These are phyloP conservation scores for Vanilla planifolia DNA, from an alignment of 106 monocot species.

Conservation along the genomic window DNA sequence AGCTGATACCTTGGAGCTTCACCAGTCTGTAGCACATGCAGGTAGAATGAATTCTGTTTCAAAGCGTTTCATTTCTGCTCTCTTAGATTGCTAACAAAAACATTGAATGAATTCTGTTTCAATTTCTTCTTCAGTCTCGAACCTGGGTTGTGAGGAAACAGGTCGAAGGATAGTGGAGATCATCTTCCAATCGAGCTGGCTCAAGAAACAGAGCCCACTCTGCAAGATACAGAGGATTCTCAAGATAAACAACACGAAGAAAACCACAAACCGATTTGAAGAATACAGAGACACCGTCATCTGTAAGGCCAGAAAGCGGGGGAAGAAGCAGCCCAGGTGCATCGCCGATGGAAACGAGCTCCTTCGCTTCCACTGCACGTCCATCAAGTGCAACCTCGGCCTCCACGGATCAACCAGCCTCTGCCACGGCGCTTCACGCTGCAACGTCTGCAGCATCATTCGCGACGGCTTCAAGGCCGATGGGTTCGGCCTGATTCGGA, in stretches of 20 bases:
- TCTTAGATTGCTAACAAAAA: neutral
- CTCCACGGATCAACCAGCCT: constrained; percentile 37
- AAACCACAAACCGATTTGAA: constrained; percentile 54
- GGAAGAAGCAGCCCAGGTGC: constrained; percentile 70
- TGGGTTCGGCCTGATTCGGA: constrained; percentile 24
- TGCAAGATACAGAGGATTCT: constrained; percentile 69
- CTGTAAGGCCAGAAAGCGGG: constrained; percentile 33
- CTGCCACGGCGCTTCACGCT: constrained; percentile 29
- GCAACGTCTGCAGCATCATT: constrained; percentile 55
- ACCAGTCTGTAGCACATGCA: constrained; percentile 62
- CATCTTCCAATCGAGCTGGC: constrained; percentile 88
- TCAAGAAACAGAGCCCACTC: constrained; percentile 43
- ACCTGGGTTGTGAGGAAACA: constrained; percentile 61
- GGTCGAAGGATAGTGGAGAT: constrained; percentile 82
- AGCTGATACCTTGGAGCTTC: constrained; percentile 62
- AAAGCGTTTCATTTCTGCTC: neutral
- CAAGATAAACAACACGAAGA: constrained; percentile 71
- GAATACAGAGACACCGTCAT: constrained; percentile 59
- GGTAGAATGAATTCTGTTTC: constrained; percentile 11
- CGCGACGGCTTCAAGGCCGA: constrained; percentile 56
- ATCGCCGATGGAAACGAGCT: constrained; percentile 87
- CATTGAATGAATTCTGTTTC: neutral
- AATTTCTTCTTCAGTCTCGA: constrained; percentile 36
- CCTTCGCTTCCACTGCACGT: constrained; percentile 63
- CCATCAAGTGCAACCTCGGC: constrained; percentile 56